These are phyloP conservation scores for Venturia aucupariae DNA, from an alignment of 2,329 filamentous ascomycete species.

Conservation along the genomic window DNA sequence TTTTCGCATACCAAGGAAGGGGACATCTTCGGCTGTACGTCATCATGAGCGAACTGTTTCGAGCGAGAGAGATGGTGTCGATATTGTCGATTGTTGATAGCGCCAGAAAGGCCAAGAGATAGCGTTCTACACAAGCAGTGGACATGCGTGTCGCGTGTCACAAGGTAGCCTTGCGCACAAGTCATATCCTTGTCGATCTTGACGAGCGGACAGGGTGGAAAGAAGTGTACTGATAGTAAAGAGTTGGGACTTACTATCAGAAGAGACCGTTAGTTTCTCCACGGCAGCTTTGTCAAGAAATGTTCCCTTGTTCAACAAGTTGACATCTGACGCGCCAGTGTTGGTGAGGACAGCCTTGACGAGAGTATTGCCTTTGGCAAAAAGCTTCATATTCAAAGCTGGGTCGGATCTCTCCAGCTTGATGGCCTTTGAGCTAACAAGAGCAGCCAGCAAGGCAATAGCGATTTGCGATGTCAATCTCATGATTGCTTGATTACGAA, in stretches of 20 bases:
- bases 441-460: background rate
- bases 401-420: background rate
- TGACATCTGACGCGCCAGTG: slow-evolving; percentile 40
- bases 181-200: background rate
- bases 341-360: slow-evolving; percentile 47
- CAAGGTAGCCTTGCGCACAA: background rate
- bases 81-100: background rate
- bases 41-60: background rate
- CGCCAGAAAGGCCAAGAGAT: background rate
- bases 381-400: slow-evolving; percentile 9
- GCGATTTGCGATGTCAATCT: background rate
- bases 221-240: background rate
- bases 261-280: slow-evolving; percentile 45
- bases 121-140: background rate
- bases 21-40: background rate
- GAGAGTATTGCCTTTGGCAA: slow-evolving; percentile 38
- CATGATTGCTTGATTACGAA: background rate
- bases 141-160: background rate
- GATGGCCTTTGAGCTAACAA: slow-evolving; percentile 9
- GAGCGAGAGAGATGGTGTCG: background rate
- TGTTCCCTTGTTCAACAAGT: slow-evolving; percentile 45
- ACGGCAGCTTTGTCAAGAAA: slow-evolving; percentile 41
- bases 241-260: slow-evolving; percentile 32
- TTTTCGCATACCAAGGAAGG: slow-evolving; percentile 46
- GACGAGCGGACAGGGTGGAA: background rate